A percentile compares a stretch with the other conserved stretches of the same genome.
Conservation (phyloP, 2,329 filamentous ascomycete genomes). For the Microdochium trichocladiopsis region DNA sequence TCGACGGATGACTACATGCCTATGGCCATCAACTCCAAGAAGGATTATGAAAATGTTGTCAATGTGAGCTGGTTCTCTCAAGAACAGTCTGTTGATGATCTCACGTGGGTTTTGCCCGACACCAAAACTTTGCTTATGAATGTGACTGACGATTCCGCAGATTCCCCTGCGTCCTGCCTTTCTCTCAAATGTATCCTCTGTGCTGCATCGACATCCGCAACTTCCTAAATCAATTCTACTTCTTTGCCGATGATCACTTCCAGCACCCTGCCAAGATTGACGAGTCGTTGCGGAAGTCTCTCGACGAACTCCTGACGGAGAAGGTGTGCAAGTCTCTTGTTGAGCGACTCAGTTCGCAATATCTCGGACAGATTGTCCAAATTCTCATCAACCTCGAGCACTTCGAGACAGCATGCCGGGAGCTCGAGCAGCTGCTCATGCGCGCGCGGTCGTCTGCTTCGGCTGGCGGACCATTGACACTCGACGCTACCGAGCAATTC, state of each 20-base stretch:
- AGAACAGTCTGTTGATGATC: slow-evolving; percentile 67
- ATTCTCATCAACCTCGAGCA: slow-evolving; percentile 97
- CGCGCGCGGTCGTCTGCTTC: slow-evolving; percentile 76
- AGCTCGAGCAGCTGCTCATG: slow-evolving; percentile 81
- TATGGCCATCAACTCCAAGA: slow-evolving; percentile 85
- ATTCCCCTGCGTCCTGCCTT: slow-evolving; percentile 92
- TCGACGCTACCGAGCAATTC: slow-evolving; percentile 82
- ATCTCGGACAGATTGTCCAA: slow-evolving; percentile 95
- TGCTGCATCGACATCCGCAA: slow-evolving; percentile 98
- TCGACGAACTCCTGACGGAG: slow-evolving; percentile 90
- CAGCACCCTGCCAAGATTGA: slow-evolving; percentile 86
- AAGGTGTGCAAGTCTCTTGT: slow-evolving; percentile 90
- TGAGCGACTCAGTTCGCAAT: slow-evolving; percentile 83
- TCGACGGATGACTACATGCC: slow-evolving; percentile 99
- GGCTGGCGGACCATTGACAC: slow-evolving; percentile 69
- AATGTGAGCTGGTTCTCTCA: slow-evolving; percentile 95
- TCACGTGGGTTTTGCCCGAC: slow-evolving; percentile 49
- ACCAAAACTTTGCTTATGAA: background rate
- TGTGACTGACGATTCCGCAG: slow-evolving; percentile 34
- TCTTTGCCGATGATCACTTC: slow-evolving; percentile 95
- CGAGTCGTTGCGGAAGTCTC: slow-evolving; percentile 77
- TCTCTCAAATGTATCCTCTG: slow-evolving; percentile 97
- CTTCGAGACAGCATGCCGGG: slow-evolving; percentile 87
- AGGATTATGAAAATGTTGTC: slow-evolving; percentile 93
- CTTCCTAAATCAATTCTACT: slow-evolving; percentile 96